Evolutionary conservation across 768 basidiomycete species (phyloP).

Genomic region (Hortiboletus campestris): DNA sequence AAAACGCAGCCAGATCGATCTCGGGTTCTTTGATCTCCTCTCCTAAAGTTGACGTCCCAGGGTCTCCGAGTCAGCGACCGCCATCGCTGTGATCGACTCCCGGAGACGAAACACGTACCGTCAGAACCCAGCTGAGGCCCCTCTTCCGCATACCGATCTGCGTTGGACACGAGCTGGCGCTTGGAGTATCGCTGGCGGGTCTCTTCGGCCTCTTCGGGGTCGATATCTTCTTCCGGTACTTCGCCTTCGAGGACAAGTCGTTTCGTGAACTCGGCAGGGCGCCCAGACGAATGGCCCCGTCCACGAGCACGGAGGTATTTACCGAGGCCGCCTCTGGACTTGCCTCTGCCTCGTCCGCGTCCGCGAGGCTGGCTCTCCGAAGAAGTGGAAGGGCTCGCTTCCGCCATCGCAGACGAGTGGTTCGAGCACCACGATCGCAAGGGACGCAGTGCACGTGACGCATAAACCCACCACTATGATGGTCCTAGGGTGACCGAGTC

Average conservation of each 20-base stretch:
- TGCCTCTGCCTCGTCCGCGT: slow-evolving; percentile 51
- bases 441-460: background rate
- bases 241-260: slow-evolving; percentile 65
- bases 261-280: slow-evolving; percentile 64
- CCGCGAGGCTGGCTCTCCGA: slow-evolving; percentile 19
- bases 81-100: background rate
- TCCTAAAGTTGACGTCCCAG: slow-evolving; percentile 38
- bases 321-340: slow-evolving; percentile 66
- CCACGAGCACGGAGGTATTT: slow-evolving; percentile 75
- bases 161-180: slow-evolving; percentile 65
- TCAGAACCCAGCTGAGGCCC: slow-evolving; percentile 70
- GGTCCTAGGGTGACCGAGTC: background rate
- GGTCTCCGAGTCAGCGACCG: background rate
- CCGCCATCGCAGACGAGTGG: slow-evolving; percentile 6
- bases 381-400: slow-evolving; percentile 9
- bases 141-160: slow-evolving; percentile 70
- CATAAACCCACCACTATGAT: background rate
- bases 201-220: slow-evolving; percentile 49
- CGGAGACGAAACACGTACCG: slow-evolving; percentile 40
- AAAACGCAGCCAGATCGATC: slow-evolving; percentile 65
- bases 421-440: background rate
- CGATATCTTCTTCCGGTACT: slow-evolving; percentile 34
- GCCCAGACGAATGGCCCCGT: slow-evolving; percentile 55
- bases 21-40: slow-evolving; percentile 69
- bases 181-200: slow-evolving; percentile 49